Base-by-base conservation (phyloP, 1,139 yeast genomes). In the Diutina pseudorugosa region DNA sequence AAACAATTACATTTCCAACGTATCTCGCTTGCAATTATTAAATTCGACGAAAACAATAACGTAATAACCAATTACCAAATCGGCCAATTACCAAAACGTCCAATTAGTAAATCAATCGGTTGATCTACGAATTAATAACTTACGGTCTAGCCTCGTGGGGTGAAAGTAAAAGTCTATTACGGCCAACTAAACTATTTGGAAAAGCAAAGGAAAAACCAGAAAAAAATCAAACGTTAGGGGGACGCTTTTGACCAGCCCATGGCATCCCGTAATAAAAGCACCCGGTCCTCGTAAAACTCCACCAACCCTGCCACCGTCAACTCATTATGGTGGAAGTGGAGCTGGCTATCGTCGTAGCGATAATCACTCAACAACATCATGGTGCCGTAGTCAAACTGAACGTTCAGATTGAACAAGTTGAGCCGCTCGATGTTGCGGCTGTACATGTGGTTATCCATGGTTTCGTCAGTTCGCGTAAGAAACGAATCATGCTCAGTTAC, bases 391-490 rank as follows among this genome's bases (percentile, higher is more conserved):
- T 45, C 49, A 11, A 45, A 45, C 23, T 45, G 49, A 9, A 45
- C 16, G 21, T 45, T 45, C 16, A n/a, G 16, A 12, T 27, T n/a
- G 8, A 45, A 45, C 20, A 45, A 27, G 30, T 45, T 27, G 20
- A 45, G 49, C 21, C 36, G 49, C 27, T 45, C 49, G n/a, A 45
- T 45, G 40, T 45, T 45, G 19, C 49, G 49, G 8, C 21, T n/a
- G 21, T 27, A 45, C 12, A 27, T 11, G 4, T 27, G 14, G 6
- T 27, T 45, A 16, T 45, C 49, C 40, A 45, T 16, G 36, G 27
- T 27, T 14, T 45, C 49, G 19, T 45, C 49, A 41, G 49, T 45
- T 7, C 49, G 19, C 4, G 49, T 45, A 36, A 45, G 25, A 18
- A n/a, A 45, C 16, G 41, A 9, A 11, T 27, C 21, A n/a, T 45